Evolutionary conservation across 345 rosid species (phyloP).

Genomic region (Reutealis trisperma): DNA sequence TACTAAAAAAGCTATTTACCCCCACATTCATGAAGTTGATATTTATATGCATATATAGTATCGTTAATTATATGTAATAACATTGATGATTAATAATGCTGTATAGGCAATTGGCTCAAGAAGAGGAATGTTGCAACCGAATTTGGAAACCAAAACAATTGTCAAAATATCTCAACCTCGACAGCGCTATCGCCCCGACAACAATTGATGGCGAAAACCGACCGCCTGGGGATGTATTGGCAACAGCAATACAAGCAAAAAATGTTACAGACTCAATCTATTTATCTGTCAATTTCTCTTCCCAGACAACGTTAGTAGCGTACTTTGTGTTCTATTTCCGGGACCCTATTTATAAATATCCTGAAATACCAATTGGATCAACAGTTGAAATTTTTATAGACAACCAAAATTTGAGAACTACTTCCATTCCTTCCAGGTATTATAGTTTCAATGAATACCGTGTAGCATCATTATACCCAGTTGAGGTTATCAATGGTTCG

Average conservation of each 20-base stretch:
- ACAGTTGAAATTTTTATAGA: not conserved
- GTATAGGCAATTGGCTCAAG: not conserved
- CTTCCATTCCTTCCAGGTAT: not conserved
- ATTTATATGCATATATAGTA: too few species aligned
- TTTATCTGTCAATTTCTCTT: slow-evolving; percentile 10
- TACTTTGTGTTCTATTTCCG: not conserved
- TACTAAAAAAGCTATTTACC: too few species aligned
- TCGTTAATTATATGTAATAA: too few species aligned
- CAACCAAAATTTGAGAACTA: not conserved
- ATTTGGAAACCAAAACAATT: not conserved
- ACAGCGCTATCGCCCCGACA: not conserved
- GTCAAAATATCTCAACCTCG: not conserved
- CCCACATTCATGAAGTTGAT: too few species aligned
- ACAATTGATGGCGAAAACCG: not conserved
- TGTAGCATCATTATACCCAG: not conserved
- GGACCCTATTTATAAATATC: not conserved
- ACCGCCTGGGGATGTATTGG: not conserved
- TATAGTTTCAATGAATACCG: not conserved
- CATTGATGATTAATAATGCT: not conserved
- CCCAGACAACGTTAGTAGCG: not conserved
- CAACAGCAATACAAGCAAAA: slow-evolving; percentile 17
- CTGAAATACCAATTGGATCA: not conserved
- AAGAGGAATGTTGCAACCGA: not conserved
- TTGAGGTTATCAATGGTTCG: not conserved
- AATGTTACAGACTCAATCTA: slow-evolving; percentile 8